These are phyloP conservation scores for Gautieria morchelliformis DNA, from an alignment of 768 basidiomycete genomes.

Conservation along the genomic window DNA sequence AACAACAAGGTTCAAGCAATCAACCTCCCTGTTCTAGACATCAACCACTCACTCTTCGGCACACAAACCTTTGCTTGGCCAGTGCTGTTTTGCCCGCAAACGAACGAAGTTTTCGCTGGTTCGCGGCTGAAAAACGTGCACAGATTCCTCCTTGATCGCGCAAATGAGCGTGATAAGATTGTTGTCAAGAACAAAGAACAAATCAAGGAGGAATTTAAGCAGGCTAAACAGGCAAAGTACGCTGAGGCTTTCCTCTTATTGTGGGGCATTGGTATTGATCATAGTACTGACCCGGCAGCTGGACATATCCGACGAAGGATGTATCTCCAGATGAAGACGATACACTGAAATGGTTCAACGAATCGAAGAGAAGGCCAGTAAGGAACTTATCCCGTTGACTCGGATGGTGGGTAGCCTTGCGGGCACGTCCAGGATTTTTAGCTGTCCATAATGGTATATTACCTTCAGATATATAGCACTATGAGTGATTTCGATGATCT, in stretches of 20 bases:
- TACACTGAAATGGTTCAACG: conserved; percentile 1
- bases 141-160: neutral
- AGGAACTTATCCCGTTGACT: neutral
- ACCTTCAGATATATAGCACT: too few species aligned
- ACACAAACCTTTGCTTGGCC: conserved; percentile 3
- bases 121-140: neutral
- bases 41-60: conserved; percentile 2
- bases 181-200: neutral
- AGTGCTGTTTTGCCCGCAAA: neutral
- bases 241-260: neutral
- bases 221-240: neutral
- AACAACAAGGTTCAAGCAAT: neutral
- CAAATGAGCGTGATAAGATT: neutral
- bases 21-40: neutral
- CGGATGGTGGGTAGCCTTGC: neutral
- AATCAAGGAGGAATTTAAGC: neutral
- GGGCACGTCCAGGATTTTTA: neutral
- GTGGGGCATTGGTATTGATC: neutral
- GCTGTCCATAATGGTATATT: too few species aligned
- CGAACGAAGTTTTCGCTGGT: neutral
- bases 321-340: neutral
- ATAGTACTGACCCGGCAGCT: neutral
- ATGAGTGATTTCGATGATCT: too few species aligned
- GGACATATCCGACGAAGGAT: neutral
- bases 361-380: neutral